Evolutionary conservation across 306 rosid genomes (phyloP).

Genomic region (Castanea crenata): DNA sequence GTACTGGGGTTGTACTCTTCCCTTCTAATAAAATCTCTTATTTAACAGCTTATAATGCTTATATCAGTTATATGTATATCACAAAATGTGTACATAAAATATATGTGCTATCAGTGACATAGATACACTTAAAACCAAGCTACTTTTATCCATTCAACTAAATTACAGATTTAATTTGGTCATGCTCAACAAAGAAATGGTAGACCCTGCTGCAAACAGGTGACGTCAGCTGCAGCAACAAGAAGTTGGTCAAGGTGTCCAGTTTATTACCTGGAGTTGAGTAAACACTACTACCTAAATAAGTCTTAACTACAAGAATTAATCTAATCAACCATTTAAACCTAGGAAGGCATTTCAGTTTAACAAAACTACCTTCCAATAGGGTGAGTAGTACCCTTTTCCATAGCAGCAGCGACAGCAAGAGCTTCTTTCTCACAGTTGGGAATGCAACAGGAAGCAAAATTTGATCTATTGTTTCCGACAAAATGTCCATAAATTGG

Average conservation of each 20-base stretch:
- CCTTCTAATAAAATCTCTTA: no score
- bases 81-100: neutral
- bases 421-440: conserved; percentile 98
- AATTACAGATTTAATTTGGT: neutral
- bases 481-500: conserved; percentile 82
- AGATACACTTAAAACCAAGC: neutral
- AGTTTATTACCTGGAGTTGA: neutral
- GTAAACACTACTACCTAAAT: neutral
- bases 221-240: neutral
- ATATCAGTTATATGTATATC: neutral
- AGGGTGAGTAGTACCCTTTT: conserved; percentile 97
- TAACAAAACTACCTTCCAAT: conserved; percentile 75
- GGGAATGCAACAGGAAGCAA: conserved; percentile 78
- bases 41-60: neutral
- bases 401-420: conserved; percentile 99
- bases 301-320: neutral
- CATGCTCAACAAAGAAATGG: neutral
- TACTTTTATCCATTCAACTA: neutral
- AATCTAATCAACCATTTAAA: neutral
- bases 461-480: conserved; percentile 29
- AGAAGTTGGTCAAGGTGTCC: neutral
- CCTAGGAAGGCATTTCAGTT: conserved; percentile 18
- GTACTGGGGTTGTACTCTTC: no score
- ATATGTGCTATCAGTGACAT: neutral
- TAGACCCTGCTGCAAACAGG: neutral